These are phyloP conservation scores for Cicer cuneatum DNA, from an alignment of 306 rosid genomes.

Conservation along the genomic window DNA sequence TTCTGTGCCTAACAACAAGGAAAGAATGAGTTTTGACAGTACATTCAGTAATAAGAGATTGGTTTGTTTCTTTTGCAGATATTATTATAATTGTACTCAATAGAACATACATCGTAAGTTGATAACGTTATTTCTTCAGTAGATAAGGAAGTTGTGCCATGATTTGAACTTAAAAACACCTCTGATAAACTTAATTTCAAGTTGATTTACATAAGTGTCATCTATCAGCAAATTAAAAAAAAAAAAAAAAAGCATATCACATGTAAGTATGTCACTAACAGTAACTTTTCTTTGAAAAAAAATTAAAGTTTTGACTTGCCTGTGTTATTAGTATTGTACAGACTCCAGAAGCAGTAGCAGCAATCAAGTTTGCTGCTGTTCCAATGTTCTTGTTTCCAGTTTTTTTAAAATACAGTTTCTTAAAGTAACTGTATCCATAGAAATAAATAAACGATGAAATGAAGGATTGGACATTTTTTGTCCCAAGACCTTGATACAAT, in stretches of 20 bases:
- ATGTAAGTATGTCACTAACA: conserved; percentile 2
- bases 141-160: background rate
- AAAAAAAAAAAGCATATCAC: conserved; percentile 13
- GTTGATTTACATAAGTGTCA: conserved; percentile 5
- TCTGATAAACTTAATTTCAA: background rate
- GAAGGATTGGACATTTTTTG: conserved; percentile 85
- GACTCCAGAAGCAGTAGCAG: conserved; percentile 87
- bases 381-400: conserved; percentile 77
- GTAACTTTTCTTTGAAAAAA: conserved; percentile 14
- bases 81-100: background rate
- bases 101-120: conserved; percentile 1
- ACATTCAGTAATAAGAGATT: background rate
- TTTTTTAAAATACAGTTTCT: conserved; percentile 73
- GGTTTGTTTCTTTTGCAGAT: conserved; percentile 17
- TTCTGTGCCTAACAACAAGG: conserved; percentile 3
- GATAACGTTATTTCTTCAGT: background rate
- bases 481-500: conserved; percentile 91
- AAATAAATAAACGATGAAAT: conserved; percentile 81
- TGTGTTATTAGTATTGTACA: conserved; percentile 77
- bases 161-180: conserved; percentile 13
- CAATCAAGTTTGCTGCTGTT: conserved; percentile 79
- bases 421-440: conserved; percentile 94
- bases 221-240: background rate
- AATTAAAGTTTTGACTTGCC: conserved; percentile 49
- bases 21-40: conserved; percentile 1